Conservation (phyloP, 2,329 filamentous ascomycete genomes). For the Drechslera avenae region DNA sequence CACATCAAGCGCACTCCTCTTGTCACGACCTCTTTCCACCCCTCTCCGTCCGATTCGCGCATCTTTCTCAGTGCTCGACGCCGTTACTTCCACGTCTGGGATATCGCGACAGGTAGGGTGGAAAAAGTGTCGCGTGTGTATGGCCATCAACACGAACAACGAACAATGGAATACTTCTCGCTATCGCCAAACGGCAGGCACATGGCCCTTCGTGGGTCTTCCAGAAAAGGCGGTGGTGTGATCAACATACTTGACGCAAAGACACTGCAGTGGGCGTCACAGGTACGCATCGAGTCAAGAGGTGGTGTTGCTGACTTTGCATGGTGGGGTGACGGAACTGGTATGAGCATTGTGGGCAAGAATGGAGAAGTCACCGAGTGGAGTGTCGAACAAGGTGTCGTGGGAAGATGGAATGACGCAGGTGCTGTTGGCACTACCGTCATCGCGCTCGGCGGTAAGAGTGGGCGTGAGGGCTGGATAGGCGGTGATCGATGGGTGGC, state of each 20-base stretch:
- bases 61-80: constrained; percentile 89
- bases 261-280: constrained; percentile 85
- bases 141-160: constrained; percentile 80
- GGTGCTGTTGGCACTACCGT: constrained; percentile 86
- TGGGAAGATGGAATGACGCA: constrained; percentile 87
- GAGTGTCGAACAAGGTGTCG: constrained; percentile 70
- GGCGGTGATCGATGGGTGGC: constrained; percentile 90
- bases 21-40: constrained; percentile 79
- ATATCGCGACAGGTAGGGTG: constrained; percentile 78
- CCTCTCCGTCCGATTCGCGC: constrained; percentile 68
- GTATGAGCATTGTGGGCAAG: constrained; percentile 80
- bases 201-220: constrained; percentile 80
- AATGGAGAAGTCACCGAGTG: constrained; percentile 92
- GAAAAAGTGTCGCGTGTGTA: constrained; percentile 80
- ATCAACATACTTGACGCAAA: constrained; percentile 81
- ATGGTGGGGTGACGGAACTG: constrained; percentile 88
- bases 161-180: constrained; percentile 88
- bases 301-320: constrained; percentile 88
- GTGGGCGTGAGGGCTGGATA: constrained; percentile 63
- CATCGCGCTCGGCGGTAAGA: constrained; percentile 74
- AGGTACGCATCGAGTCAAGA: constrained; percentile 79
- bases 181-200: constrained; percentile 84
- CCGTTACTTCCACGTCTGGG: constrained; percentile 93
- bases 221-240: constrained; percentile 82
- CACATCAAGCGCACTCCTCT: constrained; percentile 86